These are phyloP conservation scores for Alectoria sarmentosa DNA, from an alignment of 495 filamentous ascomycete genomes.

Conservation along the genomic window DNA sequence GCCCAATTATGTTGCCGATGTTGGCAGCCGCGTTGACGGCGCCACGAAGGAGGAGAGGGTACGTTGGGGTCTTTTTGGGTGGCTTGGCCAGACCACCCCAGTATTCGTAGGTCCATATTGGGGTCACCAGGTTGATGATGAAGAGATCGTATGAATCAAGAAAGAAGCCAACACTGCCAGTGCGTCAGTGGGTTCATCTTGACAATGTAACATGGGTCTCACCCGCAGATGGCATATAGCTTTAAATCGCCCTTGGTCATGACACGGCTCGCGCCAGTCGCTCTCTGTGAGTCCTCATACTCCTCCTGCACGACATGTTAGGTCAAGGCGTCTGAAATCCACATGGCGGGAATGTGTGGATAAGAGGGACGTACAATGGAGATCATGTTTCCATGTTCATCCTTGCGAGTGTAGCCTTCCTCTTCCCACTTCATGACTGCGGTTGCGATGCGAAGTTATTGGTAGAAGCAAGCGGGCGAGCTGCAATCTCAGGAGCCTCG, in stretches of 20 bases:
- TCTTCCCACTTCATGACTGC: constrained; percentile 21
- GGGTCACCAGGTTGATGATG: constrained; percentile 63
- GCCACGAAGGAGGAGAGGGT: constrained; percentile 52
- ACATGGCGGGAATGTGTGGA: background rate
- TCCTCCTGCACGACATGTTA: constrained; percentile 11
- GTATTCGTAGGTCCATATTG: constrained; percentile 40
- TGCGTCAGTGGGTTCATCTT: constrained; percentile 7
- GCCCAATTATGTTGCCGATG: constrained; percentile 77
- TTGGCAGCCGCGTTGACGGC: constrained; percentile 88
- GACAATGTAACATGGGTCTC: background rate
- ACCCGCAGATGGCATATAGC: constrained; percentile 20
- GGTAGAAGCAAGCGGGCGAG: background rate
- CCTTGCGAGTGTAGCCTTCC: constrained; percentile 13
- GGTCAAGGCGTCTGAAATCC: no score
- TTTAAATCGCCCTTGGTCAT: constrained; percentile 18
- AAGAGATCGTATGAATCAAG: constrained; percentile 59
- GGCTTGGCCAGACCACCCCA: constrained; percentile 33
- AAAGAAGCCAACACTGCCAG: constrained; percentile 23
- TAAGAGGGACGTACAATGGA: constrained; percentile 8
- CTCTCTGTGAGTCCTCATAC: constrained; percentile 12
- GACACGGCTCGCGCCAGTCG: constrained; percentile 6
- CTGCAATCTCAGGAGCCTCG: no score
- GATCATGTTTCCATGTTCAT: constrained; percentile 17
- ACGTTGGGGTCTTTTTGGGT: constrained; percentile 46
- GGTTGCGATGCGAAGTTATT: background rate